Conservation (phyloP, 257 asterid species). For the Solanum paucissectum region DNA sequence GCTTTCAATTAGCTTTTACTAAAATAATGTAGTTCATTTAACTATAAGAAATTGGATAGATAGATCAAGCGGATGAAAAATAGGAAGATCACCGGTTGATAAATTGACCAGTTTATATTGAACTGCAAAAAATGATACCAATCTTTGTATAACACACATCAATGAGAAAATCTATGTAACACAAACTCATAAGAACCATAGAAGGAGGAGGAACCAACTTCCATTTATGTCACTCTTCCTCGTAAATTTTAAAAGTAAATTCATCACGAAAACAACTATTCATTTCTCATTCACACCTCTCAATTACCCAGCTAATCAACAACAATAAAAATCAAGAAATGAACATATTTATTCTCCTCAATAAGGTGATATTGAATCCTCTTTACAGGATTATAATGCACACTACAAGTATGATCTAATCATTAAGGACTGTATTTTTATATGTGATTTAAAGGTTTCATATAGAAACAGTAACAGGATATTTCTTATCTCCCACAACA, state of each 20-base stretch:
- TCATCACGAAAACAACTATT: too few relatives aligned
- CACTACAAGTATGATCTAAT: neutral
- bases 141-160: too few relatives aligned
- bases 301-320: neutral
- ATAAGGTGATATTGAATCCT: neutral
- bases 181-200: too few relatives aligned
- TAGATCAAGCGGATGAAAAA: neutral
- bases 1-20: neutral
- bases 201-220: too few relatives aligned
- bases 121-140: too few relatives aligned
- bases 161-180: too few relatives aligned
- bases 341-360: neutral
- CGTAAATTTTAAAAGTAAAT: too few relatives aligned
- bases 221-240: too few relatives aligned
- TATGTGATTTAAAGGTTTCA: conserved; percentile 4
- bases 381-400: neutral
- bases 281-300: neutral
- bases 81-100: neutral
- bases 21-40: neutral
- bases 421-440: neutral
- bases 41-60: neutral
- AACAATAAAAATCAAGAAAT: neutral
- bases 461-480: conserved; percentile 22
- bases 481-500: conserved; percentile 32
- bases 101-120: too few relatives aligned